phyloP scores from a whole-genome alignment of 768 basidiomycete species.

The Calocera viscosa region DNA sequence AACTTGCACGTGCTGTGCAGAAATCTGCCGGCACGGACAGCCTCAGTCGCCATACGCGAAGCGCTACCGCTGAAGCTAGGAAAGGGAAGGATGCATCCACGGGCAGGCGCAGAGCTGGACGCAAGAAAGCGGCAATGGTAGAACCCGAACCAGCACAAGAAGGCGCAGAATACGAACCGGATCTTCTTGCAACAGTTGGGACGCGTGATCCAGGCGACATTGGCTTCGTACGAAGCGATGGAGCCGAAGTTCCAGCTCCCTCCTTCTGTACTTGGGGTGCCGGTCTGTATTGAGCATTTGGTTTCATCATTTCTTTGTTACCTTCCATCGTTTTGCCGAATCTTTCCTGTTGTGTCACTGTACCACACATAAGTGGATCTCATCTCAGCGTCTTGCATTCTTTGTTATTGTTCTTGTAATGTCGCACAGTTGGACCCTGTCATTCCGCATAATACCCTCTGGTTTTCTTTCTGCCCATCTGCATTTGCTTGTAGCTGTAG shows the following conservation, averaged over 20 bases:
- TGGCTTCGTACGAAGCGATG: neutral
- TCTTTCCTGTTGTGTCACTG: too few relatives aligned
- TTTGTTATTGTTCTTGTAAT: neutral
- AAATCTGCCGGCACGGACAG: neutral
- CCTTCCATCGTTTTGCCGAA: too few relatives aligned
- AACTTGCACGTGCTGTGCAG: neutral
- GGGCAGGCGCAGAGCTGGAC: neutral
- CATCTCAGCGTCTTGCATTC: neutral
- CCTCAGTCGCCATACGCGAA: neutral
- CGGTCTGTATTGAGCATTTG: neutral
- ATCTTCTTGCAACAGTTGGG: neutral
- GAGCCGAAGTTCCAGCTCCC: neutral
- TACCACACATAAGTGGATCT: too few relatives aligned
- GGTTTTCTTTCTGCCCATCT: neutral
- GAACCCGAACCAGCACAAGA: neutral
- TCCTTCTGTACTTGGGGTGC: neutral
- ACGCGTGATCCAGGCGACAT: neutral
- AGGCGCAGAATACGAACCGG: neutral
- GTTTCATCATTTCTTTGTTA: neutral
- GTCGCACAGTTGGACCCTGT: neutral
- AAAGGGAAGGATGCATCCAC: neutral
- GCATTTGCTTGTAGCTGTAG: neutral
- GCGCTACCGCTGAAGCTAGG: neutral
- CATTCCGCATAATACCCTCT: neutral
- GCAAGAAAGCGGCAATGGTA: too few relatives aligned